Base-by-base conservation (phyloP, 2,329 filamentous ascomycete species). In the Fusarium denticulatum region DNA sequence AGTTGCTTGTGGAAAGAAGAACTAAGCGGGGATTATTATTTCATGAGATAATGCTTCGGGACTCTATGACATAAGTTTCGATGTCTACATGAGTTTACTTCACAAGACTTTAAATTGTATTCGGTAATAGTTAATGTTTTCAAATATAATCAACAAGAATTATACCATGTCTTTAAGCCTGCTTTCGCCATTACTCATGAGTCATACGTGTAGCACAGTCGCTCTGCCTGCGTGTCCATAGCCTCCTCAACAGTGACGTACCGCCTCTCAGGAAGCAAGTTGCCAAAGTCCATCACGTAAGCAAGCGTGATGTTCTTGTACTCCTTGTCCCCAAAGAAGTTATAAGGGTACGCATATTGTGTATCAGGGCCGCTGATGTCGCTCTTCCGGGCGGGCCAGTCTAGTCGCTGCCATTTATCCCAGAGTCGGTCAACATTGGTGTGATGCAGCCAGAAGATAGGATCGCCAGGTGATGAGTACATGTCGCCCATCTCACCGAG, bases 111-210 rank as follows among this genome's bases (percentile, higher is more conserved):
- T 15, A 40, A 1, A 16, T 24, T 43, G 43, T n/a, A 24, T 24
- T 43, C 24, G 14, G 16, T 56, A 43, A 56, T 56, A 32, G 22
- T 56, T 56, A 56, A 56, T 43, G 37, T 56, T 32, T 56, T 32
- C 2, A 16, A 40, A 55, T n/a, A 30, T 40, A 40, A 40, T 53
- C 15, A 13, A 36, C 13, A 26, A 36, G 30, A 22, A 36, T 36
- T 15, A 15, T 12, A 36, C 1, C 3, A 34, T 12, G 4, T 34
- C 9, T 2, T 0, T 0, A 0, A 8, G 2, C 6, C 10, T 3
- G 7, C 0, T 3, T 12, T 22, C 13, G 3, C 4, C 24, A 13
- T 12, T 9, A 15, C 6, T 43, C 22, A 45, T 20, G 42, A 45
- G 7, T 45, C 24, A 24, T 56, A 56, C 1, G 16, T 43, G 2